Base-by-base conservation (phyloP, 768 basidiomycete genomes). In the Tricholoma sp. region DNA sequence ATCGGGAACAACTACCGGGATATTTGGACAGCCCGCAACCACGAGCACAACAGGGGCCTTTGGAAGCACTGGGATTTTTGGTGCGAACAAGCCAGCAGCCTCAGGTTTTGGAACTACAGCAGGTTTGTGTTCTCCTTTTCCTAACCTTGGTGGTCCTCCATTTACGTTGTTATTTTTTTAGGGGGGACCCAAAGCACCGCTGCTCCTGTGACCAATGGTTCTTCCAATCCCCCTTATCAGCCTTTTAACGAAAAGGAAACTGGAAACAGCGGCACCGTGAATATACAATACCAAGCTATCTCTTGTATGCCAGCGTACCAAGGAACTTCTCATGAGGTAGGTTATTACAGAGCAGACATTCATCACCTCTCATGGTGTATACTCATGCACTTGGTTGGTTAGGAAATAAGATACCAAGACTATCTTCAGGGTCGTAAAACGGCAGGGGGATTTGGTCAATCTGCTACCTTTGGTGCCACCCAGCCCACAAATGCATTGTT, bases 351-450 rank as follows among this genome's bases (percentile, higher is more conserved):
- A 45, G 24, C 57, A 49, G 37, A 55, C 44, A 53, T 36, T 52
- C 37, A 4, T 7, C 2, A 53, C 33, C 52, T 55, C 58, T 47
- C 53, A 50, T 58, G 49, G 53, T 29, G 53, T 53, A 36, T 32
- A 18, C 60, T 58, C 57, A 66, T 18, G 39, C 44, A 52, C 32
- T 56, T 12, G 42, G 37, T 32, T 45, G 47, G 9, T 3, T 58
- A 90, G 88, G 89, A 91, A 78, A 68, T 91, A 36, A 84, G 88
- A 47, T 54, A 80, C 20, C 88, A 91, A 80, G 89, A 91, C 66
- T 91, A 91, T 58, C 69, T 75, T 20, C 86, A 89, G 66, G 82
- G 81, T 50, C 81, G 89, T 15, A 91, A 91, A 71, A 84, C 85
- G 11, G 86, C 84, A 10, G 72, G 76, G 51, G 78, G 80, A 44